Base-by-base conservation (phyloP, 2,329 filamentous ascomycete genomes). In the Fusarium sterilihyphosum region DNA sequence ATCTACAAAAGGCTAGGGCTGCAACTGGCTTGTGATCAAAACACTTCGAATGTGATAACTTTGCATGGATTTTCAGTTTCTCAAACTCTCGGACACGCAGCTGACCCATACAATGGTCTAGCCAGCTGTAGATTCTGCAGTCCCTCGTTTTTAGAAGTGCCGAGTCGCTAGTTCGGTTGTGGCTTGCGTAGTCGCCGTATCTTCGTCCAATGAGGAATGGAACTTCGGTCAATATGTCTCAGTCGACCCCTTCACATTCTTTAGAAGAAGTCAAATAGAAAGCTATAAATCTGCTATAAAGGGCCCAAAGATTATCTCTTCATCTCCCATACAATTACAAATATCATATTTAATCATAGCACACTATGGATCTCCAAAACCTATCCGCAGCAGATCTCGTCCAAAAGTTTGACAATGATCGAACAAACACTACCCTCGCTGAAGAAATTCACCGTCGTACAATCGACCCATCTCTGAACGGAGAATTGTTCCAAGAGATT, bases 1-100 rank as follows among this genome's bases (percentile, higher is more conserved):
- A 8, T 5, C 33, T 24, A 2, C 2, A 52, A 31, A 16, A 0
- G 5, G 57, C 0, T 17, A 29, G 52, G 12, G 0, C 3, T 10
- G 9, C 5, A 5, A 29, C 10, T 18, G 10, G 13, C 4, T 3
- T 52, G 37, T 43, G 53, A 56, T 58, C 13, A 37, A 35, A 33
- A 0, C 0, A 2, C 18, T 5, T 38, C 16, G 7, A 22, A 29
- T 40, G 57, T 24, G 44, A 40, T 37, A 22, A 31, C 22, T 3
- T 8, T 10, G 17, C 44, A 52, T 60, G 3, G 8, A 3, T 2
- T 52, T 24, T 52, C 33, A 52, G 57, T 33, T 40, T 5, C 20
- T 20, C 33, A 22, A 24, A 52, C 24, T 31, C 22, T n/a, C 17
- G 3, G 2, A 8, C 33, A 9, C 13, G n/a, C 57, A 60, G 8